Evolutionary conservation across 129 eudicot genomes (phyloP).

Genomic region (Flaveria sonorensis): DNA sequence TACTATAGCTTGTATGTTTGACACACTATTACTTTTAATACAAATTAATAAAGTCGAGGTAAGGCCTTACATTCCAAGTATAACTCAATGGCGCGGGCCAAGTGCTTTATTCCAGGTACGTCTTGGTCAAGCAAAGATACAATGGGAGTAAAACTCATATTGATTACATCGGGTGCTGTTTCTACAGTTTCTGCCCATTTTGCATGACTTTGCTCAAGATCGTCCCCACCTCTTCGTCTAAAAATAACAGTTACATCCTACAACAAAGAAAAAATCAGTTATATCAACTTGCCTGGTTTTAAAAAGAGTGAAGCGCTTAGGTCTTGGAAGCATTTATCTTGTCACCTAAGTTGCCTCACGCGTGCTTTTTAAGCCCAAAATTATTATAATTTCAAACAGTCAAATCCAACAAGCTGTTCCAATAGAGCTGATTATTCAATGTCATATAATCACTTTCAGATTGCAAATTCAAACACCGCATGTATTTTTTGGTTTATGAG

Average conservation of each 20-base stretch:
- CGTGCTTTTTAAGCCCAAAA: background rate
- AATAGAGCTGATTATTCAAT: background rate
- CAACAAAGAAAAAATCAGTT: constrained; percentile 11
- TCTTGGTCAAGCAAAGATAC: constrained; percentile 73
- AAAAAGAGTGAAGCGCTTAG: background rate
- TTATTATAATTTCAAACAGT: background rate
- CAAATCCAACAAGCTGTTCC: background rate
- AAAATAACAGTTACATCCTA: constrained; percentile 91
- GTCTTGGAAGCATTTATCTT: background rate
- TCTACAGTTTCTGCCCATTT: constrained; percentile 85
- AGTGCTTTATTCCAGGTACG: constrained; percentile 75
- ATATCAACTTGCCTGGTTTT: background rate
- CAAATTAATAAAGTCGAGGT: background rate
- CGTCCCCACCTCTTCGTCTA: constrained; percentile 93
- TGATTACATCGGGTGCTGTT: constrained; percentile 84
- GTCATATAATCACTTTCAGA: constrained; percentile 6
- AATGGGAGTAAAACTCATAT: constrained; percentile 87
- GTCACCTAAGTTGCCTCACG: too few relatives aligned
- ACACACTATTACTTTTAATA: background rate
- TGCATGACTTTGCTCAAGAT: constrained; percentile 82
- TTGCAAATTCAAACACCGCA: background rate
- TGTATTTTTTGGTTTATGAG: background rate
- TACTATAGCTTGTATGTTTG: background rate
- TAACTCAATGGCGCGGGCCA: constrained; percentile 81
- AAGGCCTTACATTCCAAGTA: constrained; percentile 79